Base-by-base conservation (phyloP, 2,329 filamentous ascomycete genomes). In the Sporothrix sp. region DNA sequence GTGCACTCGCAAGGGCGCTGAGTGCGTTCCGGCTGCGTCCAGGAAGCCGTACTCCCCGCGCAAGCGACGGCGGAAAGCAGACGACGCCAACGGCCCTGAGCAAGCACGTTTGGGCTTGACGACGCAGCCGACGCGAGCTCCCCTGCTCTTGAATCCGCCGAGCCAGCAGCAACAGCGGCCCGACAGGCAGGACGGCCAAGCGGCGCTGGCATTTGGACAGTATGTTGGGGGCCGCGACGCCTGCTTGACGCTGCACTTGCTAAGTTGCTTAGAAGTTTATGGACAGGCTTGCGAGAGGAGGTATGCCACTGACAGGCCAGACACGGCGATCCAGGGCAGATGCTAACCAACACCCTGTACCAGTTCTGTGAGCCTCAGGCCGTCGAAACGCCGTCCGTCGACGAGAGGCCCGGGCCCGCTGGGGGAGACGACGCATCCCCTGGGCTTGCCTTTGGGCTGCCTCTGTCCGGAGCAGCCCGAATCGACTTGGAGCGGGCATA, bases 1-100 rank as follows among this genome's bases (percentile, higher is more conserved):
- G 23, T 75, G 72, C 53, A 51, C 67, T 13, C 68, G 62, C 38
- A 59, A 63, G 11, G 54, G 60, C 2, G 62, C 58, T 4, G 62
- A 68, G 30, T 76, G 65, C 47, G 53, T 60, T 1, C n/a, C n/a
- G n/a, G 59, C 58, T 16, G 25, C 56, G 55, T 33, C 63, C 58
- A 25, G 66, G 65, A 23, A 68, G 61, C 52, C 69, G 67, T 52
- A 67, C 66, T 51, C 73, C 0, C 73, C 78, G 58, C 66, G 69
- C 55, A 71, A 72, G 16, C 61, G 78, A 25, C 76, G 46, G 10
- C 50, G 47, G 3, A 42, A 4, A 14, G 28, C 40, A 3, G 18
- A 16, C 23, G 45, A 32, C 18, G 13, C 14, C 23, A 43, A 27
- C 37, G 16, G 5, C 30, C 48, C 10, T n/a, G n/a, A n/a, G n/a